Conservation (phyloP, 257 asterid genomes). For the Osmanthus fragrans region DNA sequence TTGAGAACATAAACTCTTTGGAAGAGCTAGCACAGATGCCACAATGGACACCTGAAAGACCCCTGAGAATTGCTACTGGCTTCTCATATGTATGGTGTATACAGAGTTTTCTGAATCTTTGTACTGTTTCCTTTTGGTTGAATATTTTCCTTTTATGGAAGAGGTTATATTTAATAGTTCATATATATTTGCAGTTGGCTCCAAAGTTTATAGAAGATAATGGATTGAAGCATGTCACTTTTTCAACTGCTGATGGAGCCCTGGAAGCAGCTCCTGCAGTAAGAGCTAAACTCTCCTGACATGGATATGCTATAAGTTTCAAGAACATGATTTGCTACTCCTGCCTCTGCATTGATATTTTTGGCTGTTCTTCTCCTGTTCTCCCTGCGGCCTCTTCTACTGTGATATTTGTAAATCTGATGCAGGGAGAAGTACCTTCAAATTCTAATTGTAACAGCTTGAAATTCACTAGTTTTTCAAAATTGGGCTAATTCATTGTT, state of each 20-base stretch:
- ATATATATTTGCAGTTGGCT: constrained; percentile 63
- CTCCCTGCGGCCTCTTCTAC: background rate
- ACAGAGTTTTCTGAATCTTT: constrained; percentile 6
- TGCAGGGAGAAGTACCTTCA: background rate
- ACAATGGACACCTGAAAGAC: constrained; percentile 94
- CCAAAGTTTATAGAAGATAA: constrained; percentile 85
- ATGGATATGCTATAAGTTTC: constrained; percentile 10
- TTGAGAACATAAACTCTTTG: constrained; percentile 85
- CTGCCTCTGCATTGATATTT: background rate
- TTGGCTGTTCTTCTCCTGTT: background rate
- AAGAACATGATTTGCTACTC: constrained; percentile 5
- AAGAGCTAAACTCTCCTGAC: constrained; percentile 24
- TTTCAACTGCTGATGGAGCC: constrained; percentile 99
- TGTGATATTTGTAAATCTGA: background rate
- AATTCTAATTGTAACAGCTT: background rate
- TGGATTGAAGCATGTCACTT: constrained; percentile 70
- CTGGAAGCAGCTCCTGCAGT: constrained; percentile 99
- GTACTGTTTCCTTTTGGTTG: background rate
- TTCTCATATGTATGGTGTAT: constrained; percentile 70
- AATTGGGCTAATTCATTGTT: background rate
- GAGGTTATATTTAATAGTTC: constrained; percentile 13
- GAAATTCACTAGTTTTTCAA: background rate
- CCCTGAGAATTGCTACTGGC: constrained; percentile 96
- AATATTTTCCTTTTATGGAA: constrained; percentile 1
- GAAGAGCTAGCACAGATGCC: constrained; percentile 89